A percentile compares a stretch with the other conserved stretches of the same genome.
phyloP scores from a whole-genome alignment of 306 rosid species.

The Inga leiocalycina region DNA sequence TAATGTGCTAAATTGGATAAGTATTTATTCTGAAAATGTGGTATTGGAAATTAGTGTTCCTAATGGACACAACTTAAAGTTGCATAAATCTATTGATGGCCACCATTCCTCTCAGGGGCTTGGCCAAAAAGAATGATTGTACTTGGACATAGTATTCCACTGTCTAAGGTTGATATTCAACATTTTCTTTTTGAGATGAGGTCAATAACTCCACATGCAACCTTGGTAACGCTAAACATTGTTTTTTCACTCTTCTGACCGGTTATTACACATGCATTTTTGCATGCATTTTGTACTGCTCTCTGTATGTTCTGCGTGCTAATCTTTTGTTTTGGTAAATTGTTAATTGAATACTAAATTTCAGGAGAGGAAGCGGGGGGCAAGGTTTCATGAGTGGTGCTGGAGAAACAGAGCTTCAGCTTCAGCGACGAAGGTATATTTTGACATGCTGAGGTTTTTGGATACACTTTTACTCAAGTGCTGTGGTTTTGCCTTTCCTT shows the following conservation, averaged over 20 bases:
- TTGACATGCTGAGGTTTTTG: conserved; percentile 29
- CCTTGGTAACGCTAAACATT: conserved; percentile 4
- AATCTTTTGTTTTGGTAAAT: conserved; percentile 24
- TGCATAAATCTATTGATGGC: conserved; percentile 3
- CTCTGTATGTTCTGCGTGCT: conserved; percentile 3
- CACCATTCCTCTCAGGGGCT: not conserved
- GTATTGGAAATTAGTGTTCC: not conserved
- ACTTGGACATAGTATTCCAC: conserved; percentile 3
- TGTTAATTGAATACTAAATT: conserved; percentile 30
- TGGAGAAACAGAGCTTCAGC: conserved; percentile 99
- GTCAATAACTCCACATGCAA: not conserved
- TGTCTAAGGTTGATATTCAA: not conserved
- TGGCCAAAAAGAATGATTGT: not conserved
- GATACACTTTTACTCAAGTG: conserved; percentile 17
- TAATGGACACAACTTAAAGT: not conserved
- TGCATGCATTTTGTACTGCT: not conserved
- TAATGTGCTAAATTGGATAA: not conserved
- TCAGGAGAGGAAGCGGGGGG: conserved; percentile 96
- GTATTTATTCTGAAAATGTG: conserved; percentile 1
- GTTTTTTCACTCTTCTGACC: conserved; percentile 7
- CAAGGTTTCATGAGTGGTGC: conserved; percentile 95
- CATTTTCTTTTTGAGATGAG: not conserved
- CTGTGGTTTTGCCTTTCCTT: conserved; percentile 28
- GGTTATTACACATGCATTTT: not conserved
- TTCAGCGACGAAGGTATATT: conserved; percentile 84